Evolutionary conservation across 306 rosid species (phyloP), one percentile per base, ranked within the genome.

Genomic region (Cicer yamashitae): DNA sequence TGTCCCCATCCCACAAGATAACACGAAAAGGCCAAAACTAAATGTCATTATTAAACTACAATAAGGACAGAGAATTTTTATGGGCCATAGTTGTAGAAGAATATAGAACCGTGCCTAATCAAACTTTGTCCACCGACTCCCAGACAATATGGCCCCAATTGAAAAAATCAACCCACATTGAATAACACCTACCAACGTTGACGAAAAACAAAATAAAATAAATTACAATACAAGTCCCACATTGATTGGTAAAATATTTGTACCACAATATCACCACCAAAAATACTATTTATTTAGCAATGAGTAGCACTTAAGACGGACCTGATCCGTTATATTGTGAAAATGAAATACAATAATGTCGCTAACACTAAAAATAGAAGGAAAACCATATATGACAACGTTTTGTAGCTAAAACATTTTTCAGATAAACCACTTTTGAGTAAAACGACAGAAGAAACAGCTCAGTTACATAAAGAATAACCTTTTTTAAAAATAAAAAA

Each of bases 41-140:
- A 60, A 13, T 7, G 43, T 39, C 67, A 60, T 60, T 34, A 34
- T 13, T 60, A 6, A 60, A 60, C 45, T 60, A 60, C 6, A 60
- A 60, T 18, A 60, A 34, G 43, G 18, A 34, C 20, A 15, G 0
- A 60, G 18, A 60, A 34, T 60, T 14, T 54, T 7, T 13, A 60
- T 34, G 45, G 67, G 67, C 45, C 67, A 60, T 60, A n/a, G 67
- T 60, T 11, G 18, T 34, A 34, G 44, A 60, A 60, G 66, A 60
- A 60, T 60, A 60, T 60, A 60, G 66, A 60, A 60, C 66, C 66
- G 17, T 34, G 17, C 17, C 45, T 10, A 34, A 60, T 60, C 67
- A 34, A 60, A 58, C 64, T 58, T 25, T 58, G 41, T 58, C 64
- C 17, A 58, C 64, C 64, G 8, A 58, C n/a, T 58, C 40, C 40